Base-by-base conservation (phyloP, 345 rosid species). In the Citrus maxima region DNA sequence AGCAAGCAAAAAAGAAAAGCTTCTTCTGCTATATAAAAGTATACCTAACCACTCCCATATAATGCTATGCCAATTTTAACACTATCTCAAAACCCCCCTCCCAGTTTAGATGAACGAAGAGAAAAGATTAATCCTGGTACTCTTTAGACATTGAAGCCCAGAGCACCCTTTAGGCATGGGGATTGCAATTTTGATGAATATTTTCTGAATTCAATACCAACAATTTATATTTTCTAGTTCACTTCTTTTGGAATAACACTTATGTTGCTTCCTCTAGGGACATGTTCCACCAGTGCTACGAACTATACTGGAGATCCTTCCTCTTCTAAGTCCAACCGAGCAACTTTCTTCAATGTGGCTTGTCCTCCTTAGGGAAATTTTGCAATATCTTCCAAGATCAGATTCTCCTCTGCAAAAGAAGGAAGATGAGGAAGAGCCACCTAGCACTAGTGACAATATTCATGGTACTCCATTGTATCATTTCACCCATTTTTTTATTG, bases 341-440 rank as follows among this genome's bases (percentile, higher is more conserved):
- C 88, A 88, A 65, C 91, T 96, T 87, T 87, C 97, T 66, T 89
- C 98, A 70, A 87, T 90, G 94, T 94, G 99, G 99, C 89, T 88
- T 55, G 75, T 90, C 79, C 86, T 96, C 65, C 89, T 89, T 16
- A 84, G 93, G 83, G 90, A 88, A 73, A 86, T 90, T 82, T 83
- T 91, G 82, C 86, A 84, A 79, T 93, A 96, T 86, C 97, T 96
- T 80, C 97, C 97, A 61, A 83, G 71, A 72, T 77, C 87, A 77
- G 91, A 87, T 77, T 80, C 89, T 80, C 74, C 84, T 64, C 38
- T 76, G 67, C 85, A 73, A 59, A 88, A 71, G 76, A 87, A 88
- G 74, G 92, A 92, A 84, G 93, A 87, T 61, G 89, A 81, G 79
- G 77, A 84, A 69, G 85, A 82, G 73, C 82, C 67, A 80, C 78